Percentiles rank a stretch among this genome's conserved stretches.
Evolutionary conservation across 2,329 filamentous ascomycete species (phyloP).

Genomic region (Sporothrix humicola): DNA sequence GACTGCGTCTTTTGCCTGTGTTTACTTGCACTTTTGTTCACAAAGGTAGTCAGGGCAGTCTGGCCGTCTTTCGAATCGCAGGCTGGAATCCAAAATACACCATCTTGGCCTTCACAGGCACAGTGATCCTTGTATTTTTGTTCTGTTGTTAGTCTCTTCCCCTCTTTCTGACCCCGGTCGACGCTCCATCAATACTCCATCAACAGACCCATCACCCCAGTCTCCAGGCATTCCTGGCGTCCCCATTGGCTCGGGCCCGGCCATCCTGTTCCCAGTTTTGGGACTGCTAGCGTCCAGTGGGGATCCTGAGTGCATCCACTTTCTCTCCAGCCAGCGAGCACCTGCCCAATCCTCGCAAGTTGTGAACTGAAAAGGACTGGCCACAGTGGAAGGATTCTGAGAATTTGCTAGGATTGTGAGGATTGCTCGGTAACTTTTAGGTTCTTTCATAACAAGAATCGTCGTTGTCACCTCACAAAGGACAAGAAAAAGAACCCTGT

Average conservation of each 20-base stretch:
- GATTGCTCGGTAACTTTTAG: neutral
- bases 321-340: neutral
- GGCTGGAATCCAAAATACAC: neutral
- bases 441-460: neutral
- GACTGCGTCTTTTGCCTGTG: neutral
- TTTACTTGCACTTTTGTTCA: neutral
- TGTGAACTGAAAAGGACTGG: neutral
- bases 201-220: neutral
- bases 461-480: no score
- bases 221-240: neutral
- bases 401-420: no score
- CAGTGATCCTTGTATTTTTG: neutral
- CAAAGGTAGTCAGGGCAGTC: neutral
- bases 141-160: neutral
- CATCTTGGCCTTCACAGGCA: neutral
- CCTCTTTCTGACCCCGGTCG: neutral
- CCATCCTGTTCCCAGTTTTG: constrained; percentile 17
- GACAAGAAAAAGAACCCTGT: neutral
- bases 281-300: neutral
- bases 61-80: neutral
- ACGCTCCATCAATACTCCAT: neutral
- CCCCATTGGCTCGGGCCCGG: neutral
- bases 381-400: neutral
- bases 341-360: constrained; percentile 13
- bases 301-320: no score